Evolutionary conservation across 768 basidiomycete genomes (phyloP).

Genomic region (Exidia glandulosa): DNA sequence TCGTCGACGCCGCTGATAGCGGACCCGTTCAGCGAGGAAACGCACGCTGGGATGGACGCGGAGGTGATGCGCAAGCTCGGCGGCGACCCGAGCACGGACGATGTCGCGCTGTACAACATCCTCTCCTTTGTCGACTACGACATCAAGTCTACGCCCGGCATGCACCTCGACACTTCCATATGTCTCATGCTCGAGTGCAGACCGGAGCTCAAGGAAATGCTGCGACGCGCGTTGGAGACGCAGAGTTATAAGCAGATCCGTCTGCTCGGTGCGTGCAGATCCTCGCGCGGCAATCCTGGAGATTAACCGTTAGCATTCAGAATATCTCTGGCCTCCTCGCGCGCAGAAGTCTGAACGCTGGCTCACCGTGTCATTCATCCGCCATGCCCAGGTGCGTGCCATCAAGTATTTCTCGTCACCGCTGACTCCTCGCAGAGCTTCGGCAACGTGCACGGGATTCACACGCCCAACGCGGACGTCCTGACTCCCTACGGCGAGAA

Average conservation of each 20-base stretch:
- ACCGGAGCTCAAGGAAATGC: background rate
- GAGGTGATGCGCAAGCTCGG: background rate
- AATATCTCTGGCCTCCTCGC: constrained; percentile 41
- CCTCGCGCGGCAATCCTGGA: background rate
- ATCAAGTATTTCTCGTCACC: background rate
- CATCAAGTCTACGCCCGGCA: background rate
- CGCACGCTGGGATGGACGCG: background rate
- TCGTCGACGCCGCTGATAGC: background rate
- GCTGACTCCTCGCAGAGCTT: background rate
- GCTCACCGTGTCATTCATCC: constrained; percentile 32
- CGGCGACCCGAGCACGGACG: background rate
- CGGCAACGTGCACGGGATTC: background rate
- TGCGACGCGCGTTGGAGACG: background rate
- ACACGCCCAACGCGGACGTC: background rate
- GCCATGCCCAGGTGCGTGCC: background rate
- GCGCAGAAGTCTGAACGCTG: constrained; percentile 72
- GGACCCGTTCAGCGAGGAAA: background rate
- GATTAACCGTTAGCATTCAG: background rate
- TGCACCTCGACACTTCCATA: background rate
- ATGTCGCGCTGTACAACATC: background rate
- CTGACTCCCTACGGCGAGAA: background rate
- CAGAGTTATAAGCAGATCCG: background rate
- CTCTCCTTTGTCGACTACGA: background rate
- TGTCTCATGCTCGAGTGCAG: background rate
- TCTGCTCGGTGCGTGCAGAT: background rate